Evolutionary conservation across 2,329 filamentous ascomycete species (phyloP).

Genomic region (Cryphonectria parasitica): DNA sequence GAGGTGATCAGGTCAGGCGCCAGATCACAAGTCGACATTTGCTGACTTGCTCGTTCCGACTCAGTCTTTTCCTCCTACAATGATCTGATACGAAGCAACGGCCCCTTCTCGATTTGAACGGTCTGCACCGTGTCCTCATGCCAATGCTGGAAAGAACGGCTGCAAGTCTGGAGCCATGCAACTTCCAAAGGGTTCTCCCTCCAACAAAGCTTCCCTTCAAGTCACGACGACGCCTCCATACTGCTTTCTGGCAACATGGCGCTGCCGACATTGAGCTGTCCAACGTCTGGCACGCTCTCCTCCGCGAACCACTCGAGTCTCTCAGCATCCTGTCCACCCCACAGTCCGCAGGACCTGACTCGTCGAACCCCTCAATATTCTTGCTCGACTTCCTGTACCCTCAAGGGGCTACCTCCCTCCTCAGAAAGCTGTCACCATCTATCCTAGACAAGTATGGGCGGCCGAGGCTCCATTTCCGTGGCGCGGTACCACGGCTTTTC

Average conservation of each 20-base stretch:
- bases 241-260: constrained; percentile 59
- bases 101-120: constrained; percentile 13
- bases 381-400: constrained; percentile 63
- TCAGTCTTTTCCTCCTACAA: constrained; percentile 22
- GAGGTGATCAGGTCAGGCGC: background rate
- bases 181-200: constrained; percentile 56
- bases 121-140: constrained; percentile 31
- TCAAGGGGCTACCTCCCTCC: constrained; percentile 46
- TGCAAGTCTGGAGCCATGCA: constrained; percentile 59
- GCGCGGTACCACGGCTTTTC: constrained; percentile 33
- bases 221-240: constrained; percentile 50
- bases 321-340: constrained; percentile 34
- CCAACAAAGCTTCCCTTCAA: constrained; percentile 42
- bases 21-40: background rate
- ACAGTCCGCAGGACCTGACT: constrained; percentile 33
- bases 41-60: constrained; percentile 16
- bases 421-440: constrained; percentile 42
- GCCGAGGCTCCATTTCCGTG: constrained; percentile 22
- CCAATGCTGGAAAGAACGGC: constrained; percentile 64
- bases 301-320: constrained; percentile 39
- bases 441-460: constrained; percentile 31
- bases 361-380: constrained; percentile 51
- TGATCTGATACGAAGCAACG: constrained; percentile 23
- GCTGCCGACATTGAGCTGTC: constrained; percentile 54
- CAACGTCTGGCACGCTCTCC: constrained; percentile 45